phyloP scores from a whole-genome alignment of 805 yeast genomes.

The Suhomyces prunicola region DNA sequence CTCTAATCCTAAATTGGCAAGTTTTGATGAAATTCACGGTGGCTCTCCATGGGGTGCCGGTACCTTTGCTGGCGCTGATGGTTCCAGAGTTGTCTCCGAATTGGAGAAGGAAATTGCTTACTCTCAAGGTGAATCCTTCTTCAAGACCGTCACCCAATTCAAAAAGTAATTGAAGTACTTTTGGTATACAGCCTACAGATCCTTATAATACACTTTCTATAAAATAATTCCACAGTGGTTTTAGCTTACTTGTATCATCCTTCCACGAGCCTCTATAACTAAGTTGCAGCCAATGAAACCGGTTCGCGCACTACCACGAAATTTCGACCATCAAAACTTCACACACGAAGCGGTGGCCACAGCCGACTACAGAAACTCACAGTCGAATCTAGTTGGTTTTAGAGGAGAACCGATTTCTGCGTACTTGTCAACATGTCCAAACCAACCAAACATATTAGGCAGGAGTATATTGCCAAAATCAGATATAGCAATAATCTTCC shows the following conservation, averaged over 20 bases:
- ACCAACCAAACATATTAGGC: constrained; percentile 45
- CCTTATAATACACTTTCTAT: neutral
- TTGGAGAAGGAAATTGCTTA: constrained; percentile 21
- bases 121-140: constrained; percentile 19
- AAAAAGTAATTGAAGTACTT: constrained; percentile 1
- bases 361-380: neutral
- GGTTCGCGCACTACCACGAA: neutral
- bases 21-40: constrained; percentile 21
- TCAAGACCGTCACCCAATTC: constrained; percentile 17
- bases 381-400: neutral
- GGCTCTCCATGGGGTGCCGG: constrained; percentile 30
- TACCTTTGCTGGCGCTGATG: constrained; percentile 23
- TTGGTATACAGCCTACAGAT: neutral
- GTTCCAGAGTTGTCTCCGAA: constrained; percentile 15
- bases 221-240: neutral
- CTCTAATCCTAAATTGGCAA: constrained; percentile 13
- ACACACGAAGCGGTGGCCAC: neutral
- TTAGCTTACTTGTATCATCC: neutral
- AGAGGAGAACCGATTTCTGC: neutral
- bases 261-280: neutral
- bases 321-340: constrained; percentile 1
- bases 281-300: neutral
- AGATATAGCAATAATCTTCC: constrained; percentile 86
- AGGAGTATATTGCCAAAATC: constrained; percentile 76
- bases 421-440: neutral